Evolutionary conservation across 176 grass and related monocot genomes (phyloP).

Genomic region (Thalia dealbata): DNA sequence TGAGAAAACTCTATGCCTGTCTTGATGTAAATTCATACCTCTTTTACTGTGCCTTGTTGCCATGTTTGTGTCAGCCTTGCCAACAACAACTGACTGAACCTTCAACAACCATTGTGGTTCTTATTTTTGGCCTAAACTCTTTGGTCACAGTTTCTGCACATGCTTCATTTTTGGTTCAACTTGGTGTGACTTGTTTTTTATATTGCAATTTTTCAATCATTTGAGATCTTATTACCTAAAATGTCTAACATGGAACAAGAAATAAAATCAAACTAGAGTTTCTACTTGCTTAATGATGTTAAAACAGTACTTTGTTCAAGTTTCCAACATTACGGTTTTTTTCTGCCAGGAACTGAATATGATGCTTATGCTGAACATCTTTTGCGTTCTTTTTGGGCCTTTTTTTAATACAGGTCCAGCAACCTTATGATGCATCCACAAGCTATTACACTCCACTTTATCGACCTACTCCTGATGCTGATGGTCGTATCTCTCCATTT

Average conservation of each 20-base stretch:
- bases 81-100: no score
- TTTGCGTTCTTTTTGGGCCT: not conserved
- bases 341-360: not conserved
- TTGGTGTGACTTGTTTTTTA: no score
- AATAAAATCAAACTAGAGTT: no score
- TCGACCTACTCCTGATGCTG: constrained; percentile 40
- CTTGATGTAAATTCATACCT: no score
- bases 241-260: no score
- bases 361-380: not conserved
- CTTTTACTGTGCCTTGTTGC: no score
- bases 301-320: not conserved
- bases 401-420: constrained; percentile 34
- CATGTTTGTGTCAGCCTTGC: no score
- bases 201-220: no score
- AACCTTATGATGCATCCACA: constrained; percentile 44
- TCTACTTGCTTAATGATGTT: no score
- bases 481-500: constrained; percentile 55
- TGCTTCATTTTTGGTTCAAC: no score
- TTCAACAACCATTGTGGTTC: not conserved
- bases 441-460: constrained; percentile 49
- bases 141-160: not conserved
- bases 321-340: not conserved
- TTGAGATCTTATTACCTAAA: no score
- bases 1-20: not conserved
- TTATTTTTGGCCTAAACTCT: no score